Evolutionary conservation across 768 basidiomycete species (phyloP).

Genomic region (Pleurotus eryngii): DNA sequence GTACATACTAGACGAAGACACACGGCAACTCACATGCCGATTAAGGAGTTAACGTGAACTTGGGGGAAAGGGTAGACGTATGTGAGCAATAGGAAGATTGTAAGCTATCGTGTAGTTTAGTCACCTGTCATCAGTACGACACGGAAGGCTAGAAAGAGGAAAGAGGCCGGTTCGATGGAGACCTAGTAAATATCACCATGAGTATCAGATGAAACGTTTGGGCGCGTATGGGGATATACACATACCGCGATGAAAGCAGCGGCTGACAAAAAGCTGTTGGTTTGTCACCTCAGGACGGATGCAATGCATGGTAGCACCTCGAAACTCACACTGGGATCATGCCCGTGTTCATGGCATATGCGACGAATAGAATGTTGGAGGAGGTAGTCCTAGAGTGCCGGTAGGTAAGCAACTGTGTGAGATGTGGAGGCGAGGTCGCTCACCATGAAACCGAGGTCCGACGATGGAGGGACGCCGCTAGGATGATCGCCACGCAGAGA

Average conservation of each 20-base stretch:
- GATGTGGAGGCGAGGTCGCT: not conserved
- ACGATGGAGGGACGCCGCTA: not conserved
- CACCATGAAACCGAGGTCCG: not conserved
- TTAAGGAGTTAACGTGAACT: constrained; percentile 4
- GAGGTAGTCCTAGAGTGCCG: not conserved
- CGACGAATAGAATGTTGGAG: not conserved
- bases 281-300: not conserved
- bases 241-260: constrained; percentile 3
- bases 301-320: too few species aligned
- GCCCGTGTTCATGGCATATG: constrained; percentile 5
- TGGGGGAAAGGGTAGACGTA: too few species aligned
- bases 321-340: not conserved
- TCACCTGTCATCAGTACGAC: constrained; percentile 2
- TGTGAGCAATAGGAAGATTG: too few species aligned
- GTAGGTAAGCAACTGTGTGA: not conserved
- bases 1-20: not conserved
- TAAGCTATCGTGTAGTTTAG: too few species aligned
- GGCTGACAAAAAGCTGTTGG: not conserved
- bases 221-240: not conserved
- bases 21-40: not conserved
- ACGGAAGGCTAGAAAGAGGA: not conserved
- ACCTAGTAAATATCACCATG: not conserved
- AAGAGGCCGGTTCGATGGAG: not conserved
- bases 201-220: not conserved
- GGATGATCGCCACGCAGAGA: not conserved